Conservation (phyloP, 345 rosid species). For the Salix udensis region DNA sequence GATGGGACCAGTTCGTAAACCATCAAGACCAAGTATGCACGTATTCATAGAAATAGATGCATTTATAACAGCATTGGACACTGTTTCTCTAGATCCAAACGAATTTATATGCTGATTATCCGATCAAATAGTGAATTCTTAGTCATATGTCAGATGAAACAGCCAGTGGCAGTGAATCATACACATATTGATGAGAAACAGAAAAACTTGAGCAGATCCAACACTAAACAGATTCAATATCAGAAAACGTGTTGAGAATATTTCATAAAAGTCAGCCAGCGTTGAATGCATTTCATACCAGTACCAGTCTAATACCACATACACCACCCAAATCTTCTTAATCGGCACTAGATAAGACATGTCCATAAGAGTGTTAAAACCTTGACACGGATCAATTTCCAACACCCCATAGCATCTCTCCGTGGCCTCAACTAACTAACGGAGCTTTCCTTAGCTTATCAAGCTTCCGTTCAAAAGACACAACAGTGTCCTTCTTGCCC, state of each 20-base stretch:
- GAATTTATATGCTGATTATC: neutral
- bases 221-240: neutral
- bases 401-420: neutral
- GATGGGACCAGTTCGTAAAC: neutral
- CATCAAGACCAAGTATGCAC: neutral
- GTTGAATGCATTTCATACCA: neutral
- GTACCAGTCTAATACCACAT: neutral
- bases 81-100: neutral
- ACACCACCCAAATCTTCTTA: neutral
- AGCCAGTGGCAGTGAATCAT: neutral
- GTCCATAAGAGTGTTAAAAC: neutral
- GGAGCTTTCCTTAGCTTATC: conserved; percentile 63
- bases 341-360: neutral
- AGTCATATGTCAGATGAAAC: neutral
- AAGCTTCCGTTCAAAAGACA: conserved; percentile 46
- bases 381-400: neutral
- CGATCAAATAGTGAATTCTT: neutral
- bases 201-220: neutral
- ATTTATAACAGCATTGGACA: neutral
- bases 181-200: neutral
- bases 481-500: conserved; percentile 52
- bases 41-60: neutral
- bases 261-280: neutral
- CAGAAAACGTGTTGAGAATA: neutral
- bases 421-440: conserved; percentile 29